Conservation (phyloP, 257 asterid genomes). For the Nicotiana knightiana region DNA sequence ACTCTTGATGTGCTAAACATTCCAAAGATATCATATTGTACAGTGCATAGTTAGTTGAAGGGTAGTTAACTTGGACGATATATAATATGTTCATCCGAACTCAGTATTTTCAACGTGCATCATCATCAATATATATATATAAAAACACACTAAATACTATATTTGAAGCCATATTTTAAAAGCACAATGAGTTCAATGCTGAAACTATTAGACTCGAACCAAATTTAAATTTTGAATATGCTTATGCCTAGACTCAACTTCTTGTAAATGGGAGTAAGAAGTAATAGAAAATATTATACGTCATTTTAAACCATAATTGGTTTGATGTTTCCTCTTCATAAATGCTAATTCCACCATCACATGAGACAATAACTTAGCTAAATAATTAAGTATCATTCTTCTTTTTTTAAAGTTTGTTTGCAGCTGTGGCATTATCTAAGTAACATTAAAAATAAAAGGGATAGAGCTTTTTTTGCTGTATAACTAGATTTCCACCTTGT, state of each 20-base stretch:
- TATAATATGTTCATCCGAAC: too few relatives aligned
- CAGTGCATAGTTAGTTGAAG: background rate
- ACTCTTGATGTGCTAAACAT: background rate
- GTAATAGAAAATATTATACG: background rate
- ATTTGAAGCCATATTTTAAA: background rate
- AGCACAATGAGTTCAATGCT: background rate
- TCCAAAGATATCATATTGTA: background rate
- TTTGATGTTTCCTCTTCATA: background rate
- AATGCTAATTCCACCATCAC: background rate
- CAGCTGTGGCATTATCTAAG: background rate
- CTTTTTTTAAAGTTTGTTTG: background rate
- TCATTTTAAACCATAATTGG: too few relatives aligned
- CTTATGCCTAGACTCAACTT: background rate
- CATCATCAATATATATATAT: too few relatives aligned
- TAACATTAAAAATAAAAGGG: background rate
- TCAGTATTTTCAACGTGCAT: too few relatives aligned
- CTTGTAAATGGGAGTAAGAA: background rate
- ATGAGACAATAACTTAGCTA: background rate
- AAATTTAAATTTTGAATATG: background rate
- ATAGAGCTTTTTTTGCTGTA: background rate
- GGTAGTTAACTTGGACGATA: background rate
- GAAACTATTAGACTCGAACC: background rate
- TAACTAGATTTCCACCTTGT: conserved; percentile 12
- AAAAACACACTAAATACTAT: background rate
- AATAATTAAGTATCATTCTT: background rate